phyloP scores from a whole-genome alignment of 768 basidiomycete species.

The Kwoniella dendrophila region DNA sequence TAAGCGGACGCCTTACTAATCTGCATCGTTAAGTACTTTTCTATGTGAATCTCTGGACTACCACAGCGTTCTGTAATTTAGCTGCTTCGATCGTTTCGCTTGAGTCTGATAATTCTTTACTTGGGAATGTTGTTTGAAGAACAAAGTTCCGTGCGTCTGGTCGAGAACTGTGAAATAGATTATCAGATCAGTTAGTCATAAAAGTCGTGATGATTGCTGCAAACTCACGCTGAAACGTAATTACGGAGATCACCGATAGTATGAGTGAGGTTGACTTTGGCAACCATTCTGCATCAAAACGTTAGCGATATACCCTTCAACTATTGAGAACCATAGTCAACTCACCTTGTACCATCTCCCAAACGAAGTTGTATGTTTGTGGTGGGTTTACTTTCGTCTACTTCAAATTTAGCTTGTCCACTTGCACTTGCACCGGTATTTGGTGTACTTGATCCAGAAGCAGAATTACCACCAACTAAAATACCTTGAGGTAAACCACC shows the following conservation, averaged over 20 bases:
- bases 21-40: too few relatives aligned
- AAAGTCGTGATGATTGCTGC: background rate
- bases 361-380: constrained; percentile 88
- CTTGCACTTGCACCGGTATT: constrained; percentile 24
- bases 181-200: background rate
- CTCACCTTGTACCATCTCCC: constrained; percentile 83
- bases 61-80: constrained; percentile 75
- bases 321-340: background rate
- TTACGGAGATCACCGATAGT: constrained; percentile 80
- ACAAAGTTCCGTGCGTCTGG: constrained; percentile 71
- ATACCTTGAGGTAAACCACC: constrained; percentile 31
- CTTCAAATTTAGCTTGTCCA: constrained; percentile 68
- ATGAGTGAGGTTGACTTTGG: constrained; percentile 86
- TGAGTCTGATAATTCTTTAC: constrained; percentile 68
- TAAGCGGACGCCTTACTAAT: too few relatives aligned
- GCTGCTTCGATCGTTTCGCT: constrained; percentile 70
- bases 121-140: constrained; percentile 88
- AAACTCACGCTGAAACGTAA: constrained; percentile 85
- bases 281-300: constrained; percentile 66
- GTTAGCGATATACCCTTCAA: background rate
- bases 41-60: constrained; percentile 69
- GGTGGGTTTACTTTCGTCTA: constrained; percentile 77
- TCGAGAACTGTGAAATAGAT: constrained; percentile 62
- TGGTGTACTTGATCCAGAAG: constrained; percentile 5
- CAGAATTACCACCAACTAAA: constrained; percentile 19